Conservation (phyloP, 805 yeast genomes). For the Candida fluviatilis region DNA sequence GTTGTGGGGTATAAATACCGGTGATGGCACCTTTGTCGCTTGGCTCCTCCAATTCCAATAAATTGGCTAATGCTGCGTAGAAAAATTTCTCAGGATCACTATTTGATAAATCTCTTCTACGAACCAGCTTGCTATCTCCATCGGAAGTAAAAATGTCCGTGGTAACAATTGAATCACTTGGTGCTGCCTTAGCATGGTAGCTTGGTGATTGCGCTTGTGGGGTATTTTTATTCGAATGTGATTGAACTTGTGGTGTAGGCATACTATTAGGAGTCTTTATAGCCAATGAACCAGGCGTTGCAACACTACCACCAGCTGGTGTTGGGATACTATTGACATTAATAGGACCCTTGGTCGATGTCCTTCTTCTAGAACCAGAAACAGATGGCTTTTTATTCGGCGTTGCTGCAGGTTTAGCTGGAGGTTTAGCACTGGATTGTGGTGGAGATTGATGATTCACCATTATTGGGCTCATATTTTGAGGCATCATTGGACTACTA, state of each 20-base stretch:
- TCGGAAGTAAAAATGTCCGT: slow-evolving; percentile 21
- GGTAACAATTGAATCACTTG: slow-evolving; percentile 5
- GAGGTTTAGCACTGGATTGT: slow-evolving; percentile 5
- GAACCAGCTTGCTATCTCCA: slow-evolving; percentile 40
- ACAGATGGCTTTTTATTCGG: slow-evolving; percentile 11
- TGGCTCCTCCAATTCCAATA: slow-evolving; percentile 40
- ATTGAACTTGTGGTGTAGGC: slow-evolving; percentile 36
- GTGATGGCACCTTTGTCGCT: slow-evolving; percentile 21
- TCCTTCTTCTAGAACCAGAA: slow-evolving; percentile 18
- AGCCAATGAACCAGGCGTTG: slow-evolving; percentile 36
- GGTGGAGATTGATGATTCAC: slow-evolving; percentile 8
- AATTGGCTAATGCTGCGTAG: slow-evolving; percentile 47
- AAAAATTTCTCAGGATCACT: slow-evolving; percentile 47
- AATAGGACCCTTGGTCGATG: slow-evolving; percentile 20
- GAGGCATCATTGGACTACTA: slow-evolving; percentile 25
- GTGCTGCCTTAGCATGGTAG: slow-evolving; percentile 12
- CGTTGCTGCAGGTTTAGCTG: slow-evolving; percentile 8
- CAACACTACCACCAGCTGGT: slow-evolving; percentile 26
- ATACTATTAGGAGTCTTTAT: slow-evolving; percentile 43
- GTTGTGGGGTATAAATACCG: slow-evolving; percentile 13
- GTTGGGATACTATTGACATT: slow-evolving; percentile 27
- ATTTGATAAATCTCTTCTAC: slow-evolving; percentile 43
- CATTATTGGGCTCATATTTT: slow-evolving; percentile 7
- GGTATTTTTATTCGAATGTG: slow-evolving; percentile 38
- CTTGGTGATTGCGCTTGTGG: slow-evolving; percentile 37